Base-by-base conservation (phyloP, 345 rosid species). In the Eutrema japonicum region DNA sequence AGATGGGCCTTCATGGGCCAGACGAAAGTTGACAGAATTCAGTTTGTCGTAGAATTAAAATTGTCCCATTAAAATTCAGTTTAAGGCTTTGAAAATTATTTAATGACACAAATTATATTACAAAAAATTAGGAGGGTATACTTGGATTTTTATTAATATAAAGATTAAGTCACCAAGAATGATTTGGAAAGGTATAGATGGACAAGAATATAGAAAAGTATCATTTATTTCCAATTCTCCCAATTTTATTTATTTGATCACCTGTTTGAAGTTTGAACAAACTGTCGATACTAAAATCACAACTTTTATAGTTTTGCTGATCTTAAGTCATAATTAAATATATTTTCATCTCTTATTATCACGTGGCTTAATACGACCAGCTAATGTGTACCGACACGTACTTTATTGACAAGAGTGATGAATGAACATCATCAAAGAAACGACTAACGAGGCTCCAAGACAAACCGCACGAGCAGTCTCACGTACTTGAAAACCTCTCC, bases 401-500 rank as follows among this genome's bases (percentile, higher is more conserved):
- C 43, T 43, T 36, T 36, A 36, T 7, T 36, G 38, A 36, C 38
- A 22, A 30, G 11, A 13, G 36, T 45, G 36, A 46, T 70, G 5
- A 36, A 59, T 10, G 11, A 58, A 48, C 38, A 27, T 70, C 16
- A 59, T 10, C 66, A 16, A 29, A 49, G n/a, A 54, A 64, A 29
- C 33, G 26, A 48, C 61, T 60, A 60, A 60, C 50, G 59, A 70
- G 66, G 48, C 48, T 76, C 71, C 38, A 70, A 55, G 30, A 70
- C 66, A 47, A 76, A 76, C 51, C 76, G 75, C 48, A 76, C 70
- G 41, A 76, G 76, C 60, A 93, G 87, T 80, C 84, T 89, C 70
- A 83, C 90, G 22, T 81, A 71, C 38, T 79, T 74, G 64, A 73
- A 82, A 12, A 83, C 86, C 7, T 79, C 79, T 9, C 96, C 96